Base-by-base conservation (phyloP, 768 basidiomycete species). In the Psilocybe cubensis region DNA sequence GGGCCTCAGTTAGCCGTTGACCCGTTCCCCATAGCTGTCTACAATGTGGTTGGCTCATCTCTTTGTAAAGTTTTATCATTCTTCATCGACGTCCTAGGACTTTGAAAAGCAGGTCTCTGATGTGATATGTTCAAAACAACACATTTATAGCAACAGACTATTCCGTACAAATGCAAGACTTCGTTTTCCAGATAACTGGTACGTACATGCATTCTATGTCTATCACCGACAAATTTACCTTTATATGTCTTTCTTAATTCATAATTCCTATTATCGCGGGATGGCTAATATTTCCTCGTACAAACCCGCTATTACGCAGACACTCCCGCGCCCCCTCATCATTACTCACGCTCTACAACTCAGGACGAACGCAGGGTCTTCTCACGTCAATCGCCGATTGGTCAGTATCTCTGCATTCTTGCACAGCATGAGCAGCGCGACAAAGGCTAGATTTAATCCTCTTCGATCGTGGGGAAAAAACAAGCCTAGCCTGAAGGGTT, bases 371-470 rank as follows among this genome's bases (percentile, higher is more conserved):
- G 12, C 12, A n/a, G 31, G 50, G 17, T 20, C 57, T 58, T 57
- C 56, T 51, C 56, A 57, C 43, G 56, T 57, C 56, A 56, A 59
- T 59, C 58, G 61, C 35, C 54, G 54, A 59, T 45, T 57, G 43
- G 45, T 33, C 56, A 46, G 31, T 40, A 54, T 35, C 27, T 38
- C 23, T 40, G 31, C 51, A 52, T 57, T 47, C 45, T 58, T 58
- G 52, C 52, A 47, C 51, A 27, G 54, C 50, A 52, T 38, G 38
- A 5, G 44, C 51, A 53, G 11, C 46, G 49, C 20, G 54, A 52
- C 25, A 38, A 12, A 27, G n/a, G 28, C 38, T 54, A 59, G 52
- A 63, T 48, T 63, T 55, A 63, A 47, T 38, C 9, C 21, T 52
- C 25, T 20, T 41, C 33, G 51, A 57, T 60, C 54, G 58, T 57